Percentiles rank a stretch among this genome's conserved stretches.
Evolutionary conservation across 2,329 filamentous ascomycete genomes (phyloP).

Genomic region (Fusarium decemcellulare): DNA sequence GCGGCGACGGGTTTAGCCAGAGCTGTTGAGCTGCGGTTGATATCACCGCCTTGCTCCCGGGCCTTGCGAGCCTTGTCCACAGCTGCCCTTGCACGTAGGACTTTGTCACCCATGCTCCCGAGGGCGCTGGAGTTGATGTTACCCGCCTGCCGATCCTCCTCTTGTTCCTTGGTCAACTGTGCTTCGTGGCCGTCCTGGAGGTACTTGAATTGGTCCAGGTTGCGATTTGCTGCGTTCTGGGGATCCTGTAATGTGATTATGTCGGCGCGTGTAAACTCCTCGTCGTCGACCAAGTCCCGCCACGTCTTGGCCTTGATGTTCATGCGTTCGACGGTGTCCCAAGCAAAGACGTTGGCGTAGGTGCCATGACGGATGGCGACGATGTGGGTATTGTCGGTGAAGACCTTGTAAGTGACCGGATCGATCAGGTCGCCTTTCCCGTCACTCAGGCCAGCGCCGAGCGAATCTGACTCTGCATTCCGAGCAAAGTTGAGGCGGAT

Average conservation of each 20-base stretch:
- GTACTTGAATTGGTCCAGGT: slow-evolving; percentile 91
- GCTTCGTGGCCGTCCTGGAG: slow-evolving; percentile 84
- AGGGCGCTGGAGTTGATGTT: slow-evolving; percentile 85
- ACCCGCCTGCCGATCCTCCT: slow-evolving; percentile 74
- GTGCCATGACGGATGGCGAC: slow-evolving; percentile 85
- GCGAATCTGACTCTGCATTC: slow-evolving; percentile 79
- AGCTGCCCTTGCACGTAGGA: slow-evolving; percentile 90
- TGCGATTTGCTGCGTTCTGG: slow-evolving; percentile 85
- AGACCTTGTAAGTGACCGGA: slow-evolving; percentile 96
- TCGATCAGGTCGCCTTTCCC: slow-evolving; percentile 88
- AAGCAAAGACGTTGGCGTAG: slow-evolving; percentile 96
- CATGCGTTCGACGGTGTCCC: slow-evolving; percentile 94
- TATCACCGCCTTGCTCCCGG: slow-evolving; percentile 71
- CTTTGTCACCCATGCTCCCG: slow-evolving; percentile 84
- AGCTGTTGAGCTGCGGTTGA: slow-evolving; percentile 67
- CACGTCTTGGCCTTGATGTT: slow-evolving; percentile 99
- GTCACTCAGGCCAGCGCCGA: slow-evolving; percentile 63
- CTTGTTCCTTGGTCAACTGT: slow-evolving; percentile 77
- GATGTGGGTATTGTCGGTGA: slow-evolving; percentile 98
- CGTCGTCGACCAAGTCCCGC: slow-evolving; percentile 89
- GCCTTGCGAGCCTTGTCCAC: slow-evolving; percentile 91
- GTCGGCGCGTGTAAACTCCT: slow-evolving; percentile 88
- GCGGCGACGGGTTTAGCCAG: slow-evolving; percentile 53
- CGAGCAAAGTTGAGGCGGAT: slow-evolving; percentile 93
- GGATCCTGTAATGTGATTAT: slow-evolving; percentile 98